Percentiles rank a stretch among this genome's conserved stretches.
phyloP scores from a whole-genome alignment of 805 yeast genomes.

The Wickerhamiella nectarea region DNA sequence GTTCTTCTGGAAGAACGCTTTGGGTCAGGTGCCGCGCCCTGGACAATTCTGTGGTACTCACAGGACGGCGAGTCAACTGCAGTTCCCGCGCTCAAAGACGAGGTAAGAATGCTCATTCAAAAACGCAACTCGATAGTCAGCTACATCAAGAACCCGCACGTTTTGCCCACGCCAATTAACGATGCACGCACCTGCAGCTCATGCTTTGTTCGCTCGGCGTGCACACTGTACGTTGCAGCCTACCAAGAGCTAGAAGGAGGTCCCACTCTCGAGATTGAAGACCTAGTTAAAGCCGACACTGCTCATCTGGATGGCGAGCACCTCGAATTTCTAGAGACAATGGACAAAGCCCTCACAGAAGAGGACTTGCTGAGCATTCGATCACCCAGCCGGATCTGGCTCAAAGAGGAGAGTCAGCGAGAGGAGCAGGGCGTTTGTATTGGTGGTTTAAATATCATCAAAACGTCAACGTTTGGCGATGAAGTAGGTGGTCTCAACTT shows the following conservation, averaged over 20 bases:
- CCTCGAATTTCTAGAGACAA: conserved; percentile 45
- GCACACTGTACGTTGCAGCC: conserved; percentile 19
- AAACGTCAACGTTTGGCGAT: neutral
- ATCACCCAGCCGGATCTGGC: conserved; percentile 55
- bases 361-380: conserved; percentile 52
- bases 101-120: conserved; percentile 54
- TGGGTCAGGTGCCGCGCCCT: conserved; percentile 43
- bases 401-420: conserved; percentile 41
- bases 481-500: neutral
- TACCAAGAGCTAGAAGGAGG: conserved; percentile 10
- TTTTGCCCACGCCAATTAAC: conserved; percentile 40
- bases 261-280: conserved; percentile 12
- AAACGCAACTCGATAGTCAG: conserved; percentile 58
- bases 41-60: conserved; percentile 63
- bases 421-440: conserved; percentile 53
- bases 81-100: conserved; percentile 40
- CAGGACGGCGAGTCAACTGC: conserved; percentile 41
- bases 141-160: conserved; percentile 33
- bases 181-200: conserved; percentile 29
- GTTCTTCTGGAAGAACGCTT: conserved; percentile 69
- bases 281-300: conserved; percentile 27
- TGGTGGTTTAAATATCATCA: conserved; percentile 35
- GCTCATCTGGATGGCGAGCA: conserved; percentile 38
- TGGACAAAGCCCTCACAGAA: conserved; percentile 59
- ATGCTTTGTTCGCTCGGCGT: conserved; percentile 20